phyloP scores from a whole-genome alignment of 1,284 basidiomycete species.

The Cutaneotrichosporon dermatis region DNA sequence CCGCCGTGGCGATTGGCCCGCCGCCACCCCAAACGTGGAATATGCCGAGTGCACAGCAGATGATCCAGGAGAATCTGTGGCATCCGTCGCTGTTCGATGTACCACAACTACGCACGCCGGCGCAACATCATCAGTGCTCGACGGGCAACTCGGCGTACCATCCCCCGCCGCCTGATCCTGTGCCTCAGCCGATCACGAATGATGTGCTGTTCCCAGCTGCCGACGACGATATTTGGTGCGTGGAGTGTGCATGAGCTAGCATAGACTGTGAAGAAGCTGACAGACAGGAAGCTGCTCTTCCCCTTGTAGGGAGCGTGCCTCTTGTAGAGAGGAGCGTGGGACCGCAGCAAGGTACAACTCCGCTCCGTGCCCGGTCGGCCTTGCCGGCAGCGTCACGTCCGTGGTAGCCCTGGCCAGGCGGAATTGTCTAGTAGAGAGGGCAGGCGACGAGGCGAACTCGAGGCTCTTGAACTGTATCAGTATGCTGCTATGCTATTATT shows the following conservation, averaged over 20 bases:
- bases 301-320: constrained; percentile 7
- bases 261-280: no score
- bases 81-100: constrained; percentile 14
- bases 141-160: constrained; percentile 1
- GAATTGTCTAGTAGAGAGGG: no score
- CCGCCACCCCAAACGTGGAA: constrained; percentile 14
- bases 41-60: constrained; percentile 21
- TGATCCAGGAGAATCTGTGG: constrained; percentile 30
- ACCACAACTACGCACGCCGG: background rate
- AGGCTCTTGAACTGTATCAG: no score
- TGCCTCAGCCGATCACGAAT: background rate
- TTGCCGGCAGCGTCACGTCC: no score
- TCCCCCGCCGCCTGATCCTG: background rate
- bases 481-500: no score
- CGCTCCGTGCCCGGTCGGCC: no score
- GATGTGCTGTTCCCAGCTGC: constrained; percentile 27
- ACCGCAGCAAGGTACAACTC: no score
- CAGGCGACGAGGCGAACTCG: no score
- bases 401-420: no score
- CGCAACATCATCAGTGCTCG: background rate
- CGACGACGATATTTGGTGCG: constrained; percentile 34
- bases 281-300: constrained; percentile 25
- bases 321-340: no score
- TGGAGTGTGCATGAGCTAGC: no score
- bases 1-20: background rate